phyloP scores from a whole-genome alignment of 768 basidiomycete species.

The Suillus cothurnatus region DNA sequence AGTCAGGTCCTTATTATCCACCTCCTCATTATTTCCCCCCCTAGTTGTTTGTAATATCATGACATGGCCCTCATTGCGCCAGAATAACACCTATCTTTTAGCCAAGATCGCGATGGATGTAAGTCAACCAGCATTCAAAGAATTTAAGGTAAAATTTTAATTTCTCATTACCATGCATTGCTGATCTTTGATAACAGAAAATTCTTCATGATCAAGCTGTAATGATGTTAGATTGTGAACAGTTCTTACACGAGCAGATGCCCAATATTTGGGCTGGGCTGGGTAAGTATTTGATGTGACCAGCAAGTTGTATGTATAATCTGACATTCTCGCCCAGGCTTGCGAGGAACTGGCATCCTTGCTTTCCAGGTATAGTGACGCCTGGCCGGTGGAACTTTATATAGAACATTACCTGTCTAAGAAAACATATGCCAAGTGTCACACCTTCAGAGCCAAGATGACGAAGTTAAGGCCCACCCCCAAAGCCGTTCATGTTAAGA shows the following conservation, averaged over 20 bases:
- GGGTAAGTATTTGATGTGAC: not conserved
- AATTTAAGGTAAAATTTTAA: not conserved
- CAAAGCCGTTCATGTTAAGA: not conserved
- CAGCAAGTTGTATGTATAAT: too few species aligned
- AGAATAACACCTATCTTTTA: not conserved
- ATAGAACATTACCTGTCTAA: not conserved
- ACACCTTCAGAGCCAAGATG: too few species aligned
- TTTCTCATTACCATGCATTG: not conserved
- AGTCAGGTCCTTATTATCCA: not conserved
- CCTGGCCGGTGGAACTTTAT: conserved; percentile 3
- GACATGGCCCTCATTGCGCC: not conserved
- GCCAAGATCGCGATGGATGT: not conserved
- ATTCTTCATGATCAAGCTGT: not conserved
- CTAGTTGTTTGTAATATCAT: not conserved
- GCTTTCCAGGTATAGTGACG: not conserved
- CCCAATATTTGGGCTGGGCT: not conserved
- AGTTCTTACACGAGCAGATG: not conserved
- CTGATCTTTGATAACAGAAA: conserved; percentile 1
- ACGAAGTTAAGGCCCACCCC: too few species aligned
- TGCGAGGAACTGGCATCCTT: not conserved
- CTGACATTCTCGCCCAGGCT: not conserved
- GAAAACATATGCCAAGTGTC: not conserved
- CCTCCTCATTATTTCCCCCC: not conserved
- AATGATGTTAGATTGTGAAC: not conserved
- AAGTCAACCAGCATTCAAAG: not conserved